phyloP scores from a whole-genome alignment of 1,284 basidiomycete species.

The Sanguinoderma infundibulare region DNA sequence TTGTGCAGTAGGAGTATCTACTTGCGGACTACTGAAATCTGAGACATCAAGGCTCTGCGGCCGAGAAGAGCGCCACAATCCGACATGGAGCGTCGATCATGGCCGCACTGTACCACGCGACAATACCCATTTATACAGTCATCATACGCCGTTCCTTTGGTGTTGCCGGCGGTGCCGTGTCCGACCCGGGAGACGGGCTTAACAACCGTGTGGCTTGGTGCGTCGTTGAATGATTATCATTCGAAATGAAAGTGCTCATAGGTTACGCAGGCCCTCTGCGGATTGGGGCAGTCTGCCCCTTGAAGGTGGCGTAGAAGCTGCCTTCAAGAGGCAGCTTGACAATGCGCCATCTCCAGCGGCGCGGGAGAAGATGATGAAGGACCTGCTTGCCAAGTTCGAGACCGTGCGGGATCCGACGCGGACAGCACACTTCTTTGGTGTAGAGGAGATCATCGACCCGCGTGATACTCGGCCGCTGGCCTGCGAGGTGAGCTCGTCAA shows the following conservation, averaged over 20 bases:
- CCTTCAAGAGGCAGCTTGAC: conserved; percentile 47
- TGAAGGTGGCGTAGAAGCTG: conserved; percentile 49
- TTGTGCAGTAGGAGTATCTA: not conserved
- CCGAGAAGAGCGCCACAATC: conserved; percentile 46
- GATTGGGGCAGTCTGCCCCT: conserved; percentile 50
- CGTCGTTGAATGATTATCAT: not conserved
- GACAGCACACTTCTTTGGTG: conserved; percentile 44
- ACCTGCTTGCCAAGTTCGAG: conserved; percentile 43
- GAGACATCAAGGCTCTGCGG: conserved; percentile 37
- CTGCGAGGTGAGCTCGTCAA: conserved; percentile 39
- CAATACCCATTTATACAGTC: conserved; percentile 44
- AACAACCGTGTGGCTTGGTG: conserved; percentile 47
- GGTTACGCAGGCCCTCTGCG: conserved; percentile 49
- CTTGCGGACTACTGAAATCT: not conserved
- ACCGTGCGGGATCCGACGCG: conserved; percentile 41
- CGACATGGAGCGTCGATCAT: conserved; percentile 45
- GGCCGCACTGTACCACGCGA: conserved; percentile 45
- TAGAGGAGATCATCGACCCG: conserved; percentile 50
- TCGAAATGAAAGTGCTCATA: not conserved
- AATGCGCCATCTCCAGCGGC: conserved; percentile 36
- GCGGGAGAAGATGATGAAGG: conserved; percentile 42
- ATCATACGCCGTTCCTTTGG: conserved; percentile 46
- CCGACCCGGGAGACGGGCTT: conserved; percentile 43
- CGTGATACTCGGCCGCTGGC: conserved; percentile 44
- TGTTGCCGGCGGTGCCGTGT: conserved; percentile 46